Conservation (phyloP, 805 yeast species). For the Torulaspora delbrueckii region DNA sequence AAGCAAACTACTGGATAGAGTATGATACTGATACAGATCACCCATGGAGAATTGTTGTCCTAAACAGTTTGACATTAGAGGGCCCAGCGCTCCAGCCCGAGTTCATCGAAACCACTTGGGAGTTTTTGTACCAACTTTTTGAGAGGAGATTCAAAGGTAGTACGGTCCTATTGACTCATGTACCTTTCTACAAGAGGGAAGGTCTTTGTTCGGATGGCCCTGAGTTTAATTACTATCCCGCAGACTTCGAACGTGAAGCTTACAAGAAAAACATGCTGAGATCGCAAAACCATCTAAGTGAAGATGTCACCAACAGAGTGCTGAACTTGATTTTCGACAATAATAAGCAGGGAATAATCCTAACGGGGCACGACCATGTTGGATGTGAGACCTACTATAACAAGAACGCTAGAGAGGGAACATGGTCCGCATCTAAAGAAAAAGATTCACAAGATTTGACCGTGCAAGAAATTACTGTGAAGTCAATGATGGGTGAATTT, state of each 20-base stretch:
- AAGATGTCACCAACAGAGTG: constrained; percentile 60
- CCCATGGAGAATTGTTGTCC: constrained; percentile 85
- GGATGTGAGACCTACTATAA: constrained; percentile 79
- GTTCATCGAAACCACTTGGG: constrained; percentile 62
- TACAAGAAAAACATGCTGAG: constrained; percentile 66
- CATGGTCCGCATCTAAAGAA: constrained; percentile 58
- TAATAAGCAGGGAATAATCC: constrained; percentile 65
- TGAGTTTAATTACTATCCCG: constrained; percentile 53
- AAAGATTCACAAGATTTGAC: constrained; percentile 27
- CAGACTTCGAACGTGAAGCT: constrained; percentile 51
- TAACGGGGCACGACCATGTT: constrained; percentile 95
- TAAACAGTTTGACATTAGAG: constrained; percentile 78
- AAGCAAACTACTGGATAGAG: constrained; percentile 76
- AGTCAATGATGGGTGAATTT: constrained; percentile 95
- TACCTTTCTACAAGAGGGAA: constrained; percentile 76
- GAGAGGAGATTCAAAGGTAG: constrained; percentile 62
- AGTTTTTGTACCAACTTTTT: constrained; percentile 59
- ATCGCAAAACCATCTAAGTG: constrained; percentile 79
- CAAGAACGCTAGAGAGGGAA: constrained; percentile 36
- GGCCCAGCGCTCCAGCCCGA: constrained; percentile 83
- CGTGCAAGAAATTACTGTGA: constrained; percentile 74
- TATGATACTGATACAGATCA: constrained; percentile 57
- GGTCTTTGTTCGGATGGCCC: constrained; percentile 92
- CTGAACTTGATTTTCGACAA: constrained; percentile 67
- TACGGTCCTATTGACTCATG: constrained; percentile 79